These are phyloP conservation scores for Clarireedia monteithiana DNA, from an alignment of 2,329 filamentous ascomycete genomes.

Conservation along the genomic window DNA sequence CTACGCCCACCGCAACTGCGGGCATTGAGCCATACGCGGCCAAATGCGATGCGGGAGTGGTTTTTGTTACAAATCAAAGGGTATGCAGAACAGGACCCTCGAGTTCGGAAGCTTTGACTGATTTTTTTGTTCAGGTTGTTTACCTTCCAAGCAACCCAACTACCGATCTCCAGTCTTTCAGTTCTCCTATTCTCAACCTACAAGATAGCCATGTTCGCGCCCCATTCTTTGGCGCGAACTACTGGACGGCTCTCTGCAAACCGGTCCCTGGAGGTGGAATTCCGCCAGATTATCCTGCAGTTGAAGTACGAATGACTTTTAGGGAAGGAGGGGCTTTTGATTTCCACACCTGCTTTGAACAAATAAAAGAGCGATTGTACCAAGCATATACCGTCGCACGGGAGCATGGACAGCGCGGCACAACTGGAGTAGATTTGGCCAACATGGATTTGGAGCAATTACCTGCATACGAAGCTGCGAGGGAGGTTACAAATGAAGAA, in stretches of 20 bases:
- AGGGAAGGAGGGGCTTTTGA: constrained; percentile 93
- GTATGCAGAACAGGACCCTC: constrained; percentile 43
- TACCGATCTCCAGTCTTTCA: constrained; percentile 70
- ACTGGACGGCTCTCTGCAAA: constrained; percentile 74
- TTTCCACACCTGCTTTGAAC: constrained; percentile 75
- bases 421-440: constrained; percentile 43
- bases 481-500: constrained; percentile 16
- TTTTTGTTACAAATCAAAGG: constrained; percentile 79
- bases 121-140: constrained; percentile 54
- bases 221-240: constrained; percentile 88
- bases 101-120: constrained; percentile 11
- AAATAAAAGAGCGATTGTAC: constrained; percentile 73
- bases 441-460: constrained; percentile 77
- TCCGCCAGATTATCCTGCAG: constrained; percentile 59
- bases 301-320: constrained; percentile 82
- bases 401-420: constrained; percentile 51
- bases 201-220: constrained; percentile 80
- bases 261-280: constrained; percentile 81
- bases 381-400: constrained; percentile 71
- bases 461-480: constrained; percentile 69
- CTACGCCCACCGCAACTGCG: constrained; percentile 52
- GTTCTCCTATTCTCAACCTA: constrained; percentile 77
- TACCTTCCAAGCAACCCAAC: constrained; percentile 73
- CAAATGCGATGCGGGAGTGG: constrained; percentile 66
- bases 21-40: constrained; percentile 57